Evolutionary conservation across 2,329 filamentous ascomycete species (phyloP).

Genomic region (Pleoardoris graminearum): DNA sequence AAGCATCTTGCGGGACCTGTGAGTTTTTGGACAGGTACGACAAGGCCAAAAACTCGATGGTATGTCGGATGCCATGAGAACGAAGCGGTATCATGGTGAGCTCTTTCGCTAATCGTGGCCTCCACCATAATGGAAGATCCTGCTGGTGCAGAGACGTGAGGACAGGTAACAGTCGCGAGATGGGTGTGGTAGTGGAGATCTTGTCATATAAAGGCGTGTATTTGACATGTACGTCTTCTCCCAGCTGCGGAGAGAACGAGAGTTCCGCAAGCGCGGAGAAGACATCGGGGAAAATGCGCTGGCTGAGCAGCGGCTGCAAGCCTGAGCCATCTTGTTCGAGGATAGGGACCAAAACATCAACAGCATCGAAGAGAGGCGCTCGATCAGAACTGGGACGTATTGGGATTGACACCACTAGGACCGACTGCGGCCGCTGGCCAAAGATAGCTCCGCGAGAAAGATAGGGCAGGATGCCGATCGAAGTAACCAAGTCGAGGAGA

Average conservation of each 20-base stretch:
- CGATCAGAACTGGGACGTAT: constrained; percentile 15
- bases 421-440: constrained; percentile 39
- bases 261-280: constrained; percentile 41
- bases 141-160: constrained; percentile 68
- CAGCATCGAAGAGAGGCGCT: constrained; percentile 17
- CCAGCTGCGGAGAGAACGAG: constrained; percentile 33
- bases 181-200: constrained; percentile 43
- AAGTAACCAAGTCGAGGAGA: constrained; percentile 41
- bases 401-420: constrained; percentile 26
- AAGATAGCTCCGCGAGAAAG: constrained; percentile 40
- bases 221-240: constrained; percentile 9
- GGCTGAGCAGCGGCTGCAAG: constrained; percentile 42
- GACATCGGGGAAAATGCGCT: constrained; percentile 42
- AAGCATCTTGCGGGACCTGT: constrained; percentile 42
- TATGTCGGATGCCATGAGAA: constrained; percentile 65
- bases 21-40: constrained; percentile 61
- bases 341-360: constrained; percentile 28
- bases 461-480: constrained; percentile 41
- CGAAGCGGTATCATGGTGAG: constrained; percentile 66
- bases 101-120: constrained; percentile 58
- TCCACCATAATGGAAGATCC: constrained; percentile 64
- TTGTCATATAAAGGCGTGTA: constrained; percentile 25
- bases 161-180: constrained; percentile 62
- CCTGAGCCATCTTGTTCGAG: constrained; percentile 33
- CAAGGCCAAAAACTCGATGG: constrained; percentile 71